phyloP scores from a whole-genome alignment of 306 rosid genomes.

The Sindora glabra region DNA sequence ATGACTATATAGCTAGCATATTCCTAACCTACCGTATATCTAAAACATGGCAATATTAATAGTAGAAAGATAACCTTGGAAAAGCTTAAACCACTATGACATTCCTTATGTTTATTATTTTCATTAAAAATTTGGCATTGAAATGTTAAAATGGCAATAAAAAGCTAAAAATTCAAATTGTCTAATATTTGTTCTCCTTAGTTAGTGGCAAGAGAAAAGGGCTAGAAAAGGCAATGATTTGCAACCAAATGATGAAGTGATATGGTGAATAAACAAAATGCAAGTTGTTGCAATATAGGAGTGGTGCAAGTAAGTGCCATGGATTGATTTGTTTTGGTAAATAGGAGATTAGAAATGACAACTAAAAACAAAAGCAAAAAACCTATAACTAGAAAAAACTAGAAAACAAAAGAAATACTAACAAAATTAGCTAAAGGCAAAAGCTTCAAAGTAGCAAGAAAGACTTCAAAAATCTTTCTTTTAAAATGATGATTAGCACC shows the following conservation, averaged over 20 bases:
- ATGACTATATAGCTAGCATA: constrained; percentile 62
- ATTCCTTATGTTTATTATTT: constrained; percentile 84
- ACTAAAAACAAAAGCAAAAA: no score
- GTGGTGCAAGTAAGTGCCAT: constrained; percentile 24
- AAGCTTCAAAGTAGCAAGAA: no score
- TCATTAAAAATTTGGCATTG: constrained; percentile 33
- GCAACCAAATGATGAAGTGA: constrained; percentile 44
- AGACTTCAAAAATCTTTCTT: no score
- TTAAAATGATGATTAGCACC: no score
- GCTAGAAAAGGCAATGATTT: constrained; percentile 47
- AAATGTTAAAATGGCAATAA: constrained; percentile 44
- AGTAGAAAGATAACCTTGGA: constrained; percentile 75
- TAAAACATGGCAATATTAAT: constrained; percentile 86
- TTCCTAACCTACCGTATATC: constrained; percentile 51
- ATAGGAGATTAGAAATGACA: no score
- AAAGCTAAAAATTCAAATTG: constrained; percentile 12
- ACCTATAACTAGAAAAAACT: no score
- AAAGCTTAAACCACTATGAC: constrained; percentile 47
- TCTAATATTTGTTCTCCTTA: constrained; percentile 51
- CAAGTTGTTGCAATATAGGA: constrained; percentile 31
- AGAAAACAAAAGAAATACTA: no score
- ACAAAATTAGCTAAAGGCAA: no score
- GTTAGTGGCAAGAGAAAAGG: constrained; percentile 56
- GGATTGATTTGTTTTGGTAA: no score
- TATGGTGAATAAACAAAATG: constrained; percentile 36